phyloP scores from a whole-genome alignment of 2,329 filamentous ascomycete species.

The Gliomastix tumulicola region DNA sequence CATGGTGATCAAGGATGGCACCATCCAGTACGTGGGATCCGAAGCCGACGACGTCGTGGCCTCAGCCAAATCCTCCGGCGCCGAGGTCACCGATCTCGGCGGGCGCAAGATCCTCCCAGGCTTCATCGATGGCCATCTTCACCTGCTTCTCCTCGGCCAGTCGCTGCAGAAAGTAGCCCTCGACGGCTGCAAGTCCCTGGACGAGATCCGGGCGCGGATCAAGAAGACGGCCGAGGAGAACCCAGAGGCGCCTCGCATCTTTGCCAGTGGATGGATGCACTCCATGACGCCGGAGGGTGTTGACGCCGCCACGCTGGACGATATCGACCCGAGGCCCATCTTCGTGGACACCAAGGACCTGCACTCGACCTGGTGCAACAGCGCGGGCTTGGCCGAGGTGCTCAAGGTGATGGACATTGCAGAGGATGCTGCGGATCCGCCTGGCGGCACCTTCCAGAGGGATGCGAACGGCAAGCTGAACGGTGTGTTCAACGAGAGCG shows the following conservation, averaged over 20 bases:
- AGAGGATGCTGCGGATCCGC: constrained; percentile 27
- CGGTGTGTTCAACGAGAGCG: constrained; percentile 45
- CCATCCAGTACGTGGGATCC: constrained; percentile 24
- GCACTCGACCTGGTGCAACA: constrained; percentile 51
- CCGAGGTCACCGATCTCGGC: constrained; percentile 15
- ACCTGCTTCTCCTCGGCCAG: constrained; percentile 47
- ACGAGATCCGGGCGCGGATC: constrained; percentile 41
- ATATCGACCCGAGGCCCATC: constrained; percentile 45
- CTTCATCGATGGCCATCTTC: constrained; percentile 52
- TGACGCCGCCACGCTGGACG: constrained; percentile 36
- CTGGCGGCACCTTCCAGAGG: constrained; percentile 44
- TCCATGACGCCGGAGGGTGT: constrained; percentile 38
- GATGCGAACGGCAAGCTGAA: constrained; percentile 37
- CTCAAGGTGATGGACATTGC: constrained; percentile 28
- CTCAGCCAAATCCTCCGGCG: constrained; percentile 14
- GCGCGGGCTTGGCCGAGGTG: constrained; percentile 38
- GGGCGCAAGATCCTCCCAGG: constrained; percentile 39
- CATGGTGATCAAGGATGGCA: constrained; percentile 24
- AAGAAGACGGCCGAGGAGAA: constrained; percentile 36
- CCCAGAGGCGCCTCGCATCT: constrained; percentile 38
- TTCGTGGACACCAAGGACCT: constrained; percentile 51
- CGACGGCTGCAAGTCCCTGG: constrained; percentile 36
- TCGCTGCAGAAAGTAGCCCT: constrained; percentile 43
- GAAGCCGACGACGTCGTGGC: constrained; percentile 12
- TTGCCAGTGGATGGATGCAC: constrained; percentile 51